phyloP scores from a whole-genome alignment of 306 rosid species.

The Pyrus betulifolia region DNA sequence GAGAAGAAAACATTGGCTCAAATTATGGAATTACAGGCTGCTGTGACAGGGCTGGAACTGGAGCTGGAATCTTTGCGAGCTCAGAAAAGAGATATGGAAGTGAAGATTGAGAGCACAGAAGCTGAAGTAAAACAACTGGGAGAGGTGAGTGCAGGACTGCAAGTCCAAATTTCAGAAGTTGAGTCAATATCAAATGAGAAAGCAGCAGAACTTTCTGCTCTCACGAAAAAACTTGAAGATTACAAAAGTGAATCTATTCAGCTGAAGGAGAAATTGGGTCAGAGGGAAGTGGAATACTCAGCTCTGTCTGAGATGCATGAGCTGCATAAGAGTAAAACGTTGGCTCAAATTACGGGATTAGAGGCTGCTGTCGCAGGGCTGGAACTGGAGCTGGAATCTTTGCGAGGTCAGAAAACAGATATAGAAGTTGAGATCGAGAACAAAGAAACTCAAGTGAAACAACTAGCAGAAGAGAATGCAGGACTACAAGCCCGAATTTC shows the following conservation, averaged over 20 bases:
- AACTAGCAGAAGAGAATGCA: no score
- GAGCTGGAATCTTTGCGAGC: constrained; percentile 42
- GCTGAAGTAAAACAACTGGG: constrained; percentile 39
- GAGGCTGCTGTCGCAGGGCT: no score
- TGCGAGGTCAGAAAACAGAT: no score
- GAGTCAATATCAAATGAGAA: constrained; percentile 39
- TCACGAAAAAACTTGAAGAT: constrained; percentile 40
- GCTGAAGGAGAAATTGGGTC: no score
- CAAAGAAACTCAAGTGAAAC: no score
- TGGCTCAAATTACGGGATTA: no score
- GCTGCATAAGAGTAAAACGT: no score
- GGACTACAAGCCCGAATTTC: no score
- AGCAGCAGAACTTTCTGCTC: constrained; percentile 40
- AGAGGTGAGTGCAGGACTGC: constrained; percentile 35
- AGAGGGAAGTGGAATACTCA: no score
- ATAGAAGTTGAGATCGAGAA: no score
- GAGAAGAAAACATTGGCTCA: constrained; percentile 42
- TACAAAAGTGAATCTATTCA: constrained; percentile 14
- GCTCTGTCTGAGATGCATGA: no score
- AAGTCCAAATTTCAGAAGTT: constrained; percentile 41
- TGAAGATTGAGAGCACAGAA: constrained; percentile 32
- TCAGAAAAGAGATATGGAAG: constrained; percentile 40
- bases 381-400: no score
- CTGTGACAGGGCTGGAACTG: constrained; percentile 25
- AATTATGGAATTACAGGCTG: constrained; percentile 37